phyloP scores from a whole-genome alignment of 352 stramenopile species.

The Globisporangium heterothallicum region DNA sequence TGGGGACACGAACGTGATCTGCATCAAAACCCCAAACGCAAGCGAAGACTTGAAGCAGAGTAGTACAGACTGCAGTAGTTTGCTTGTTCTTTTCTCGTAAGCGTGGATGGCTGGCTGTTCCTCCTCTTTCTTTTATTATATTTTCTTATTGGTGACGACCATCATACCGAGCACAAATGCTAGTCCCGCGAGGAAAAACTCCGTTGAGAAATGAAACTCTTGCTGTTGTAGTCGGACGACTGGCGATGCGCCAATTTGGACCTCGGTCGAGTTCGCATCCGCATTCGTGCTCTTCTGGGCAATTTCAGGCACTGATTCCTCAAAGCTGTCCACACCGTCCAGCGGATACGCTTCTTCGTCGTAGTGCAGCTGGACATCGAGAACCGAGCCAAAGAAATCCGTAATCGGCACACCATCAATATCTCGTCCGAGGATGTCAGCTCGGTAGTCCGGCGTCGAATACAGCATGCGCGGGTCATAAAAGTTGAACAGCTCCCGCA shows the following conservation, averaged over 20 bases:
- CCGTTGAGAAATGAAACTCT: slow-evolving; percentile 37
- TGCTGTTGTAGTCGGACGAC: neutral
- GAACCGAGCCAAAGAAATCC: slow-evolving; percentile 86
- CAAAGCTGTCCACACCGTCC: slow-evolving; percentile 14
- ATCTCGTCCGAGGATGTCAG: slow-evolving; percentile 61
- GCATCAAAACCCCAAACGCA: no score
- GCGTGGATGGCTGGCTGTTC: neutral
- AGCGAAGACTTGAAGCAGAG: neutral
- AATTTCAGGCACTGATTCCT: neutral
- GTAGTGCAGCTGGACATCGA: slow-evolving; percentile 69
- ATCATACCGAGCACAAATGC: slow-evolving; percentile 19
- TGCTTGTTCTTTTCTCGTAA: neutral
- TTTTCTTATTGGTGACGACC: slow-evolving; percentile 30
- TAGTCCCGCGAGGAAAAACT: slow-evolving; percentile 30
- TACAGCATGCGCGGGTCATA: slow-evolving; percentile 83
- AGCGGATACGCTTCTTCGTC: slow-evolving; percentile 78
- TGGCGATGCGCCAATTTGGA: no score
- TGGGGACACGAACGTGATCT: no score
- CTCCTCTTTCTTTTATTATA: slow-evolving; percentile 19
- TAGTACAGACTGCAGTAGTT: neutral
- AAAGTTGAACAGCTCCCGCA: slow-evolving; percentile 73
- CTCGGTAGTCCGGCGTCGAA: slow-evolving; percentile 75
- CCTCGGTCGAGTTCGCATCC: no score
- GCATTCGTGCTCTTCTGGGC: neutral
- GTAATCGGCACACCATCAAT: slow-evolving; percentile 78